A percentile compares a stretch with the other conserved stretches of the same genome.
Conservation (phyloP, 805 yeast genomes). For the Torulaspora indica region DNA sequence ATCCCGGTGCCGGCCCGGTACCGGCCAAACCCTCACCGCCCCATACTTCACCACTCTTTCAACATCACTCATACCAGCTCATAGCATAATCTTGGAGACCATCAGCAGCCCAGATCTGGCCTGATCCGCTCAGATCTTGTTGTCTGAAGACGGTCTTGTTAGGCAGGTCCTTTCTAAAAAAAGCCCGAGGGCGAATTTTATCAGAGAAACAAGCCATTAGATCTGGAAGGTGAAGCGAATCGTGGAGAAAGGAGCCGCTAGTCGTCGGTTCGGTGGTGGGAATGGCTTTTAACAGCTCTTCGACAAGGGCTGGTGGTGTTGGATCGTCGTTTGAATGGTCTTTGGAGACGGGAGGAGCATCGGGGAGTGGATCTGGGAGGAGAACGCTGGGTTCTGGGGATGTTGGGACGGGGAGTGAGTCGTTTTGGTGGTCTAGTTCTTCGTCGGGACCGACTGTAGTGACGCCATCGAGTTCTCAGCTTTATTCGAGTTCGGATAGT, state of each 20-base stretch:
- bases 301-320: slow-evolving; percentile 1
- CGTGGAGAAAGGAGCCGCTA: neutral
- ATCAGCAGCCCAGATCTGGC: neutral
- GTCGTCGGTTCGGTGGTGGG: neutral
- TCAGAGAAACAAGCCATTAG: slow-evolving; percentile 1
- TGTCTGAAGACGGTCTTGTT: neutral
- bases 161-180: slow-evolving; percentile 5
- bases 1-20: neutral
- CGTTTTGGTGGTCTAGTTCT: neutral
- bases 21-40: neutral
- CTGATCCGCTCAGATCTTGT: neutral
- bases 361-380: neutral
- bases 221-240: neutral
- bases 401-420: neutral
- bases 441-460: slow-evolving; percentile 1
- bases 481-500: neutral
- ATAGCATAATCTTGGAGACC: no score
- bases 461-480: slow-evolving; percentile 4
- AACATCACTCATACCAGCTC: neutral
- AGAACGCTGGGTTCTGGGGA: neutral
- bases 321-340: neutral
- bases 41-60: neutral
- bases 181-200: slow-evolving; percentile 6
- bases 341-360: neutral
- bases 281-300: slow-evolving; percentile 7